Evolutionary conservation across 176 grass and related monocot genomes (phyloP), one percentile per base, ranked within the genome.

Genomic region (Phyllostachys edulis): DNA sequence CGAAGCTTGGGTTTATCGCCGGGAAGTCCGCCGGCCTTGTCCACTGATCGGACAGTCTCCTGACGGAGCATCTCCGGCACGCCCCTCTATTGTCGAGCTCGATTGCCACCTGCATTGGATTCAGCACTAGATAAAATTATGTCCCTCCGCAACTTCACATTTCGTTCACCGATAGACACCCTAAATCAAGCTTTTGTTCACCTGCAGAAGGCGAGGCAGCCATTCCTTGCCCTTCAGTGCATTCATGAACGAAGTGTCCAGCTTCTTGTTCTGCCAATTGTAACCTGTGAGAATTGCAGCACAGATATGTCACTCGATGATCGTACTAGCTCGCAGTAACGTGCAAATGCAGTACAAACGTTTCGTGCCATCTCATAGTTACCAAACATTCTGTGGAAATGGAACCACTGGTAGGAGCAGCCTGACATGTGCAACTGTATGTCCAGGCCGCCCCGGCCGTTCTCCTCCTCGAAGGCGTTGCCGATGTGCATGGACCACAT

Each of bases 211-310:
- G 69, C 89, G 96, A 77, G 96, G 91, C 50, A 99, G 69, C 87
- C 76, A 59, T 32, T 84, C 83, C 42, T 95, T 90, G 10, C 81
- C 82, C 50, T 66, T 90, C 4, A 63, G 44, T 0, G 50, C 38
- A 67, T 99, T 99, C 96, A 99, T 99, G 93, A 99, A 99, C 41
- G 85, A 59, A 73, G 93, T 91, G 77, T 96, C 89, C 60, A 99
- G 89, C 82, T 90, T 94, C 71, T 87, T 85, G 69, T 91, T 83
- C 37, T 50, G 81, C 93, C 91, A 99, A 5, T 89, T 78, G 74
- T 99, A 99, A 13, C 96, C 95, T 97, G 54, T 38, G 17, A 69
- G 3, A 15, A 52, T 21, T 7, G 6, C 21, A 44, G 0, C 68
- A 56, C 16, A 82, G 34, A 50, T 17, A 29, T 32, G 14, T 45